Evolutionary conservation across 345 rosid species (phyloP).

Genomic region (Lepidium aucheri): DNA sequence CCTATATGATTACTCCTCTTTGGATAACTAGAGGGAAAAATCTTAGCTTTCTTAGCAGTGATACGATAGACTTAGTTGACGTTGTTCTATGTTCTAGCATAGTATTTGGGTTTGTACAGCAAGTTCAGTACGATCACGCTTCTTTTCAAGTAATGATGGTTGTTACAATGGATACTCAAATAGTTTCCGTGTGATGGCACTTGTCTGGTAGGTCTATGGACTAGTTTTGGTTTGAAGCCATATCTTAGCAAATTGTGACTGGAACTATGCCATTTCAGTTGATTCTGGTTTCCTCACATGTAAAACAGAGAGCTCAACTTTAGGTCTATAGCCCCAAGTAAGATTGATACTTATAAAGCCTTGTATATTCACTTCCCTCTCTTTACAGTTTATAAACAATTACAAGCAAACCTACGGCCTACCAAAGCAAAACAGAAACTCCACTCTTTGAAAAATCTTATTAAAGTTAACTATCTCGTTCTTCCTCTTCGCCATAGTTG

Average conservation of each 20-base stretch:
- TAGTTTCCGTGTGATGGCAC: too few species aligned
- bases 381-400: background rate
- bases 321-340: background rate
- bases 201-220: too few species aligned
- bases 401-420: background rate
- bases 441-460: background rate
- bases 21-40: background rate
- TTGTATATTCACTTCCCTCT: background rate
- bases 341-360: background rate
- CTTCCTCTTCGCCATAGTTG: slow-evolving; percentile 46
- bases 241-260: background rate
- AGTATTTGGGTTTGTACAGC: slow-evolving; percentile 1
- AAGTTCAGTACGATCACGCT: slow-evolving; percentile 10
- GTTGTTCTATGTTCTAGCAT: background rate
- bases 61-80: slow-evolving; percentile 10
- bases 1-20: background rate
- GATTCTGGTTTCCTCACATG: background rate
- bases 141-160: too few species aligned
- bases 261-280: too few species aligned
- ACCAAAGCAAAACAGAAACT: background rate
- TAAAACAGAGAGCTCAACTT: background rate
- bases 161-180: too few species aligned
- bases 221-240: background rate
- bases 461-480: slow-evolving; percentile 28
- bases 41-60: slow-evolving; percentile 14